Evolutionary conservation across 495 filamentous ascomycete species (phyloP).

Genomic region (Penicillium lividum): DNA sequence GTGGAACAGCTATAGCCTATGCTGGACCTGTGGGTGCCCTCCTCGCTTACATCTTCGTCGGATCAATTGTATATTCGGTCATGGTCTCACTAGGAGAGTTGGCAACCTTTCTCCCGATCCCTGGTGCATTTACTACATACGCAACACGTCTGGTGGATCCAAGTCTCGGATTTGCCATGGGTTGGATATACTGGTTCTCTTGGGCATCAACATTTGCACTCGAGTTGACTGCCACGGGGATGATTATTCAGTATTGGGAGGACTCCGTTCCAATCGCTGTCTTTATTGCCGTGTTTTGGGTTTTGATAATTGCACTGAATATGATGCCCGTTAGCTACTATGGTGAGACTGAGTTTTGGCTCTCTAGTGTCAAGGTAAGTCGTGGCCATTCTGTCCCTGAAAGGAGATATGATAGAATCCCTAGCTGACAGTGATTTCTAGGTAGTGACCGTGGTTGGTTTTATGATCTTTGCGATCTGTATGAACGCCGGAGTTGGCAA

Average conservation of each 20-base stretch:
- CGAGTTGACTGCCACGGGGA: constrained; percentile 70
- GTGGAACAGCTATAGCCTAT: constrained; percentile 65
- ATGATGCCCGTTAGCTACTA: constrained; percentile 58
- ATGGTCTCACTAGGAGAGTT: constrained; percentile 67
- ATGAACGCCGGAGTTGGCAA: constrained; percentile 63
- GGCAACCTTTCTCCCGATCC: constrained; percentile 74
- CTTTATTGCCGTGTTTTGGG: constrained; percentile 74
- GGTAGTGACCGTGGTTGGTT: constrained; percentile 63
- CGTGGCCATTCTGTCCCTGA: background rate
- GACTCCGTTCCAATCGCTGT: constrained; percentile 59
- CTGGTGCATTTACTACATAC: constrained; percentile 75
- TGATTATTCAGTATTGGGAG: constrained; percentile 78
- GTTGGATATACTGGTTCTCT: constrained; percentile 74
- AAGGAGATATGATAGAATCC: too few species aligned
- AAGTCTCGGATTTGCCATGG: constrained; percentile 75
- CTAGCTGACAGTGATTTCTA: background rate
- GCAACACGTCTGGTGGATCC: constrained; percentile 71
- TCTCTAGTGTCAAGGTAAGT: constrained; percentile 59
- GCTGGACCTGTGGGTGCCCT: constrained; percentile 71
- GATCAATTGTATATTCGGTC: constrained; percentile 62
- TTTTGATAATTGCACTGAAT: constrained; percentile 68
- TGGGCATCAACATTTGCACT: constrained; percentile 68
- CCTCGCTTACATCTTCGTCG: constrained; percentile 66
- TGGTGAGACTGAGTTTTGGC: constrained; percentile 69
- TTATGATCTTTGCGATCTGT: constrained; percentile 69